Evolutionary conservation across 176 grass and related monocot genomes (phyloP).

Genomic region (Oryza brachyantha): DNA sequence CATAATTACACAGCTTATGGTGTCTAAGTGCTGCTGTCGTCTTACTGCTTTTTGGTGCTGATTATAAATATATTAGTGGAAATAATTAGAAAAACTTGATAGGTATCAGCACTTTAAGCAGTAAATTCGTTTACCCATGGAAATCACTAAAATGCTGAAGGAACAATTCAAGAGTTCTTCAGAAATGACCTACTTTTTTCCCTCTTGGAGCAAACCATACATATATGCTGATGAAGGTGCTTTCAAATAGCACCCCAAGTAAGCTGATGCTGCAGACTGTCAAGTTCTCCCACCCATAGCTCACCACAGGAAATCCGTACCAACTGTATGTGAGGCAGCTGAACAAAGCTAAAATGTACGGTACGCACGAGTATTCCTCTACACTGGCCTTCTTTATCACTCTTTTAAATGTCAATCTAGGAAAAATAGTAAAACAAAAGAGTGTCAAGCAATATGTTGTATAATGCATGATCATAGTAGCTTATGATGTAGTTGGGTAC

Average conservation of each 20-base stretch:
- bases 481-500: slow-evolving; percentile 33
- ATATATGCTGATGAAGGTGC: slow-evolving; percentile 64
- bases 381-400: slow-evolving; percentile 65
- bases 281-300: slow-evolving; percentile 66
- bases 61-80: background rate
- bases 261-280: slow-evolving; percentile 42
- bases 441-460: slow-evolving; percentile 3
- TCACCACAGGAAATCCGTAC: slow-evolving; percentile 70
- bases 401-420: slow-evolving; percentile 71
- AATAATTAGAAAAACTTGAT: background rate
- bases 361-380: slow-evolving; percentile 71
- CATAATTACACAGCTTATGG: background rate
- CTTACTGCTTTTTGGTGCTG: background rate
- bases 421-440: background rate
- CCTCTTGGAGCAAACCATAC: slow-evolving; percentile 57
- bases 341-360: slow-evolving; percentile 53
- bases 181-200: slow-evolving; percentile 45
- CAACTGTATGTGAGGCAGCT: slow-evolving; percentile 60
- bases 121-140: background rate
- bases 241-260: slow-evolving; percentile 50
- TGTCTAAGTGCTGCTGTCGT: background rate
- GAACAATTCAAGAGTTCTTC: background rate
- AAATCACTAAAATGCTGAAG: slow-evolving; percentile 1
- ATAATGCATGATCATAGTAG: background rate
- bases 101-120: background rate